phyloP scores from a whole-genome alignment of 306 rosid species.

The Delonix regia region DNA sequence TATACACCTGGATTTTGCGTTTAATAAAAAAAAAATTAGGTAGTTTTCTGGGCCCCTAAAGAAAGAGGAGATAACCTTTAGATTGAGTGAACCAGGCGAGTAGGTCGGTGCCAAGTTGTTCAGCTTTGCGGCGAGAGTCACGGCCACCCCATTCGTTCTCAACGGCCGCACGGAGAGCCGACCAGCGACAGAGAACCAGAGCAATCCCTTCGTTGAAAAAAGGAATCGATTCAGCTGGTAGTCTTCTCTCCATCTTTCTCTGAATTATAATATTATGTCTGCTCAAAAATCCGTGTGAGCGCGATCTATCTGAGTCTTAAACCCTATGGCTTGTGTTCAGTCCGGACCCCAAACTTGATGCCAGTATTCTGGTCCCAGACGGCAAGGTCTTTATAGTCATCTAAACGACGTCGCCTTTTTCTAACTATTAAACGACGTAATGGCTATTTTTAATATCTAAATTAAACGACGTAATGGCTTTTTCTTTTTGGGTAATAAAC shows the following conservation, averaged over 20 bases:
- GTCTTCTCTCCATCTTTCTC: neutral
- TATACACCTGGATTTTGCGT: neutral
- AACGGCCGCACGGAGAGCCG: conserved; percentile 57
- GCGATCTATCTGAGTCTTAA: neutral
- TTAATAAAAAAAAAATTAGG: neutral
- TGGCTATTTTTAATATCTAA: too few relatives aligned
- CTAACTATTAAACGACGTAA: too few relatives aligned
- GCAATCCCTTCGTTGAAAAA: conserved; percentile 51
- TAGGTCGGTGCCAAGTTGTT: conserved; percentile 43
- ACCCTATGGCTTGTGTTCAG: too few relatives aligned
- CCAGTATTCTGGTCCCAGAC: too few relatives aligned
- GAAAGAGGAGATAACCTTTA: conserved; percentile 37
- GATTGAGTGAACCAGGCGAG: conserved; percentile 49
- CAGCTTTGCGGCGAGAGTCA: conserved; percentile 51
- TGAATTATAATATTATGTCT: neutral
- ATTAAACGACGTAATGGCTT: too few relatives aligned
- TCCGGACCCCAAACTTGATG: too few relatives aligned
- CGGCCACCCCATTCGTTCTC: conserved; percentile 78
- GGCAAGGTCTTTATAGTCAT: too few relatives aligned
- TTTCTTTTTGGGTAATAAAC: too few relatives aligned
- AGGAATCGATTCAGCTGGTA: conserved; percentile 14
- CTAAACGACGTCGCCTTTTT: too few relatives aligned
- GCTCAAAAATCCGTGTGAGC: neutral
- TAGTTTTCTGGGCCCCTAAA: neutral
- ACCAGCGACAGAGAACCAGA: conserved; percentile 50